phyloP scores from a whole-genome alignment of 2,329 filamentous ascomycete genomes.

The Neonectria sp. region DNA sequence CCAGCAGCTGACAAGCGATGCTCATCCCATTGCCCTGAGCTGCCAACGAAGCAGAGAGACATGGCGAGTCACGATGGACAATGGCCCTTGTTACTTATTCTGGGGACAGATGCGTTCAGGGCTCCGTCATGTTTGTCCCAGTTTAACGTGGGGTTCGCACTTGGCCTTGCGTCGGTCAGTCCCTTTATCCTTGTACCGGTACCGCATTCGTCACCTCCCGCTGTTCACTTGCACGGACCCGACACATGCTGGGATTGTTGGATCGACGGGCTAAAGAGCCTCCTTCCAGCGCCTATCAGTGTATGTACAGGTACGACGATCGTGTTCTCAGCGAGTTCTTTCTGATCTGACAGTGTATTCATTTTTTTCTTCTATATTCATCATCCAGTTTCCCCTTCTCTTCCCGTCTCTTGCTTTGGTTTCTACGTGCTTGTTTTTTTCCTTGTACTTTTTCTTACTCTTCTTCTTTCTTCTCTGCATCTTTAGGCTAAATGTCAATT shows the following conservation, averaged over 20 bases:
- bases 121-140: conserved; percentile 13
- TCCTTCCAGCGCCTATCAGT: not conserved
- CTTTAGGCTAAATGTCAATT: conserved; percentile 43
- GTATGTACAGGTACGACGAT: not conserved
- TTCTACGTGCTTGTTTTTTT: conserved; percentile 7
- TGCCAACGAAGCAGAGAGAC: not conserved
- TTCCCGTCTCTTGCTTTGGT: conserved; percentile 18
- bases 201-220: conserved; percentile 10
- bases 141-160: not conserved
- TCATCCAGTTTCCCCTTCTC: not conserved
- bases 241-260: not conserved
- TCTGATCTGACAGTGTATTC: not conserved
- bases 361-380: not conserved
- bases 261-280: not conserved
- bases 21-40: not conserved
- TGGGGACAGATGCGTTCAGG: conserved; percentile 20
- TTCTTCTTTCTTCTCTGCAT: not conserved
- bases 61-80: not conserved
- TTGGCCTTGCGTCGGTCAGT: not conserved
- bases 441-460: not conserved
- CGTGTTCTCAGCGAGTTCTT: not conserved
- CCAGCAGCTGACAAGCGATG: not conserved
- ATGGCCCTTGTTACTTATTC: no score
- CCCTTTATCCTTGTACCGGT: not conserved
- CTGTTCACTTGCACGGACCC: not conserved